A percentile compares a stretch with the other conserved stretches of the same genome.
Evolutionary conservation across 352 stramenopile species (phyloP).

Genomic region (Pythium sp.): DNA sequence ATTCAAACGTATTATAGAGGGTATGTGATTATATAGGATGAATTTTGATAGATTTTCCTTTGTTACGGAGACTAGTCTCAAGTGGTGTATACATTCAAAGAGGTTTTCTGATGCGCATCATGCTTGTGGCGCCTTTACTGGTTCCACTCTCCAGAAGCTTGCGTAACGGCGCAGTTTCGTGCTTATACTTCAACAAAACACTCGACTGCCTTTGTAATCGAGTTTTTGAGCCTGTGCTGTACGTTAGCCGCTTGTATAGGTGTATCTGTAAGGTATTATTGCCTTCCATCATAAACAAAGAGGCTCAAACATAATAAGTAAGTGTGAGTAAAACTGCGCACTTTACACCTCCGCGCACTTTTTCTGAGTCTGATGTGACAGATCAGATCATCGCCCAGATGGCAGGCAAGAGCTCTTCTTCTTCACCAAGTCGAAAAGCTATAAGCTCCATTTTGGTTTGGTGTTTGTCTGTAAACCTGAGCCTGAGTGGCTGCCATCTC

Average conservation of each 20-base stretch:
- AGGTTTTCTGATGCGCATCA: neutral
- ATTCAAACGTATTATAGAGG: neutral
- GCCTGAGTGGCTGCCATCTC: neutral
- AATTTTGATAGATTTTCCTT: neutral
- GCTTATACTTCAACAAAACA: neutral
- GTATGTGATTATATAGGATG: neutral
- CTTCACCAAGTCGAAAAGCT: neutral
- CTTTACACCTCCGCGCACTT: slow-evolving; percentile 4
- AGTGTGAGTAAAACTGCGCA: too few relatives aligned
- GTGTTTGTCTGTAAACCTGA: neutral
- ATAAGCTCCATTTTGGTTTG: neutral
- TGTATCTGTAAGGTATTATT: too few relatives aligned
- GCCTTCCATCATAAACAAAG: neutral
- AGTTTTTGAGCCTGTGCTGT: too few relatives aligned
- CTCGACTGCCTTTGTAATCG: neutral
- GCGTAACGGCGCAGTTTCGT: neutral
- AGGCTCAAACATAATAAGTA: too few relatives aligned
- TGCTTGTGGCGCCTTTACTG: neutral
- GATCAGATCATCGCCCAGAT: slow-evolving; percentile 11
- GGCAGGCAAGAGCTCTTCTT: neutral
- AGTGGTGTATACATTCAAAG: neutral
- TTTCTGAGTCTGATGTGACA: slow-evolving; percentile 10
- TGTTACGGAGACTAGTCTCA: neutral
- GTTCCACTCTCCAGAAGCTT: neutral
- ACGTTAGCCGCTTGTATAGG: too few relatives aligned